Evolutionary conservation across 2,329 filamentous ascomycete genomes (phyloP), one percentile per base, ranked within the genome.

Genomic region (Hypoxylon sp.): DNA sequence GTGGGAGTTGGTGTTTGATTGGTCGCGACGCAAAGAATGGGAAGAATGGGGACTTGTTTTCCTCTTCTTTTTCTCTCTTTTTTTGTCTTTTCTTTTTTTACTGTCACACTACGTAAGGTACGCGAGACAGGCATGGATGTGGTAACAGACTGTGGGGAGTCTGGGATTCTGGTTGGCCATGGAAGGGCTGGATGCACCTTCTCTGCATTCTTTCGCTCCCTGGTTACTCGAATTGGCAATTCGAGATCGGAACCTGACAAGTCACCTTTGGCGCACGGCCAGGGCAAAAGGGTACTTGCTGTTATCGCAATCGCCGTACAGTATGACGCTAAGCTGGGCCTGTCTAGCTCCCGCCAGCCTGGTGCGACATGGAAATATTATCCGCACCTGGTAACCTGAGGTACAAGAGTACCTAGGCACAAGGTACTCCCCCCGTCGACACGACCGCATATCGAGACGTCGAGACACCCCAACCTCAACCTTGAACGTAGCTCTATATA

Each of bases 1-100:
- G 58, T 52, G 45, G 56, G 51, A 23, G 11, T 48, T 24, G 49
- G 21, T 21, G 57, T 62, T 66, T 66, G 65, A 69, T 65, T 69
- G 68, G 67, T 60, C 46, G 54, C 49, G 55, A 67, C 58, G 46
- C 51, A 65, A 60, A 58, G 61, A 62, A 52, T 60, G 38, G 21
- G 38, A 54, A 20, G 11, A 46, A 43, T 57, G 61, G 47, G 55
- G 35, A 45, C 11, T 45, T 24, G 9, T 17, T 35, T n/a, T n/a
- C n/a, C n/a, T n/a, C n/a, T n/a, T n/a, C n/a, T n/a, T n/a, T n/a
- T n/a, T n/a, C n/a, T n/a, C n/a, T n/a, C n/a, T n/a, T n/a, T n/a
- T n/a, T n/a, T n/a, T n/a, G n/a, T n/a, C n/a, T n/a, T n/a, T n/a
- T n/a, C n/a, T n/a, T n/a, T n/a, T n/a, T n/a, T n/a, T n/a, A n/a